Conservation (phyloP, 768 basidiomycete genomes). For the Pholiota microspora region DNA sequence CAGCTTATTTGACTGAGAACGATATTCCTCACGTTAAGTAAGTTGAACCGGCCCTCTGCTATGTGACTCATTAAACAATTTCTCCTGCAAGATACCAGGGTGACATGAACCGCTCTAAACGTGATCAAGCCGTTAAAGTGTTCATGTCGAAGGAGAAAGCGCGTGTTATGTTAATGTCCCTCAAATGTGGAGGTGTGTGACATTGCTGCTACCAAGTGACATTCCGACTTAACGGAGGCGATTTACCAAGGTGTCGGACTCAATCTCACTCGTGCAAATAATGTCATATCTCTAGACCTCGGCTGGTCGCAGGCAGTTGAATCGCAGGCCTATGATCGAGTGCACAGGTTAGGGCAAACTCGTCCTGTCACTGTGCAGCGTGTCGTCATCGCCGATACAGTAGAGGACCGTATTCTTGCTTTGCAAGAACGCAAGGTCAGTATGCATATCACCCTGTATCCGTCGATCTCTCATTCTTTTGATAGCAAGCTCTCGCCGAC, state of each 20-base stretch:
- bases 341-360: slow-evolving; percentile 57
- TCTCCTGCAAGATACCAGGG: slow-evolving; percentile 53
- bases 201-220: neutral
- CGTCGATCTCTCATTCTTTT: neutral
- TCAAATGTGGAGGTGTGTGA: slow-evolving; percentile 56
- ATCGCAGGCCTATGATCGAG: slow-evolving; percentile 58
- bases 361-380: slow-evolving; percentile 51
- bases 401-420: slow-evolving; percentile 68
- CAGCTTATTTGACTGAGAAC: slow-evolving; percentile 53
- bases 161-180: slow-evolving; percentile 58
- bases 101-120: slow-evolving; percentile 50
- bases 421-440: slow-evolving; percentile 60
- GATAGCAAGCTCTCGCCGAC: slow-evolving; percentile 53
- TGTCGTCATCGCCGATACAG: slow-evolving; percentile 56
- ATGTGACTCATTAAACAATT: neutral
- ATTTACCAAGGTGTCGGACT: slow-evolving; percentile 40
- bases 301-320: slow-evolving; percentile 67
- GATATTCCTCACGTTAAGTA: slow-evolving; percentile 56
- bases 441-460: no score
- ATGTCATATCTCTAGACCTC: slow-evolving; percentile 62
- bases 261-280: slow-evolving; percentile 62
- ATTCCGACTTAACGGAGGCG: neutral
- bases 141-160: slow-evolving; percentile 64
- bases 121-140: slow-evolving; percentile 51
- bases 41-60: slow-evolving; percentile 8